A percentile compares a stretch with the other conserved stretches of the same genome.
phyloP scores from a whole-genome alignment of 495 filamentous ascomycete genomes.

The Lentithecium fluviatile region DNA sequence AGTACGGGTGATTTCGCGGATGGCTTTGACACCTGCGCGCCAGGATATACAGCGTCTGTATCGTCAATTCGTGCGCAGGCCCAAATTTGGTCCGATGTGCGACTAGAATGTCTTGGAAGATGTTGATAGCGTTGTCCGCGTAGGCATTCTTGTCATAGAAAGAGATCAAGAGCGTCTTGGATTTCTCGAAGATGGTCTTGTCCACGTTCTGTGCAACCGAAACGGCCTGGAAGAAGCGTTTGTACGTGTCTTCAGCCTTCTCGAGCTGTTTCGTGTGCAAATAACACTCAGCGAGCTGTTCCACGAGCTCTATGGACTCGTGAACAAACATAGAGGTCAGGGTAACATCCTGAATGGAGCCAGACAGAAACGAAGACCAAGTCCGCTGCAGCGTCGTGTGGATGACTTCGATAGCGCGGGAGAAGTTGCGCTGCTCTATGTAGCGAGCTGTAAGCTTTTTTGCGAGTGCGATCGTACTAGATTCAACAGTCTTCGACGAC shows the following conservation, averaged over 20 bases:
- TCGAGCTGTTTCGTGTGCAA: slow-evolving; percentile 11
- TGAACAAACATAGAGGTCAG: slow-evolving; percentile 24
- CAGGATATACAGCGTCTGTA: slow-evolving; percentile 21
- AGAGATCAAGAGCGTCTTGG: slow-evolving; percentile 5
- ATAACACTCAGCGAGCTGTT: slow-evolving; percentile 21
- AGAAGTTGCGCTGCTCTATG: slow-evolving; percentile 21
- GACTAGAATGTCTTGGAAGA: slow-evolving; percentile 28
- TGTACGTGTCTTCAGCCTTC: slow-evolving; percentile 27
- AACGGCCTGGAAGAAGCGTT: slow-evolving; percentile 27
- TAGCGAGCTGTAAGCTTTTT: slow-evolving; percentile 16
- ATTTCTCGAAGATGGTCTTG: slow-evolving; percentile 24
- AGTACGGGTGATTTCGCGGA: slow-evolving; percentile 25
- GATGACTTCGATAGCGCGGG: slow-evolving; percentile 14
- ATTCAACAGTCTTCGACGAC: slow-evolving; percentile 17
- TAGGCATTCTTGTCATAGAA: slow-evolving; percentile 32
- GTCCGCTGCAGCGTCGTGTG: slow-evolving; percentile 21
- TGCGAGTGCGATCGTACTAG: slow-evolving; percentile 16
- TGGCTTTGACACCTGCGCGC: slow-evolving; percentile 14
- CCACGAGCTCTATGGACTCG: slow-evolving; percentile 29
- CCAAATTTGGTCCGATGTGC: slow-evolving; percentile 14
- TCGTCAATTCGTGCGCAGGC: slow-evolving; percentile 11
- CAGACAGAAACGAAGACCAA: slow-evolving; percentile 20
- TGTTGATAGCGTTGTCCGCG: slow-evolving; percentile 23
- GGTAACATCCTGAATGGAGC: slow-evolving; percentile 18
- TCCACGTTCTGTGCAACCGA: slow-evolving; percentile 12